A percentile compares a stretch with the other conserved stretches of the same genome.
These are phyloP conservation scores for Mycena epipterygia DNA, from an alignment of 768 basidiomycete genomes.

Conservation along the genomic window DNA sequence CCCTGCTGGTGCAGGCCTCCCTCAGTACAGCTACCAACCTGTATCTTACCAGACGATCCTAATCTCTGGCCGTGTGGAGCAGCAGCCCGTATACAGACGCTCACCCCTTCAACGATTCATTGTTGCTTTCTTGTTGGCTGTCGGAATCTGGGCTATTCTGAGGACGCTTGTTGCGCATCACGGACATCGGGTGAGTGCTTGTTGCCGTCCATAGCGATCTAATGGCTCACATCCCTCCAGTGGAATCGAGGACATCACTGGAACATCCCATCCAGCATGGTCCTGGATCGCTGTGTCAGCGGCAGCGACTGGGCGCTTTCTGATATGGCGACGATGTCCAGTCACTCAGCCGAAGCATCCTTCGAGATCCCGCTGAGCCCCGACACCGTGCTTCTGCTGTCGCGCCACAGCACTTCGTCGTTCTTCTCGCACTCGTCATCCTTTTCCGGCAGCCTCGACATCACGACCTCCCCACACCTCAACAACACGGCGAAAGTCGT, in stretches of 20 bases:
- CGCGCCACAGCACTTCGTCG: background rate
- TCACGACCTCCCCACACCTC: conserved; percentile 14
- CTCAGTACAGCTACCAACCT: background rate
- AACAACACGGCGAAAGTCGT: conserved; percentile 6
- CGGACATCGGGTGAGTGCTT: background rate
- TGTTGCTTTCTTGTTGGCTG: background rate
- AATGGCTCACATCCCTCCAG: background rate
- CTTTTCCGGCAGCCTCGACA: background rate
- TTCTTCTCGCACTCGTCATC: background rate
- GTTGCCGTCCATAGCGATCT: too few species aligned
- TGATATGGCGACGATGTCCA: background rate
- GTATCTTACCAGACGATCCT: conserved; percentile 12
- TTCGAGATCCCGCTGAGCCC: conserved; percentile 20
- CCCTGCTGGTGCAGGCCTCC: background rate
- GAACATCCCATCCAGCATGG: conserved; percentile 2
- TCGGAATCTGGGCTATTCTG: background rate
- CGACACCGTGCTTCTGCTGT: background rate
- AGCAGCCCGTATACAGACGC: background rate
- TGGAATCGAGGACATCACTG: background rate
- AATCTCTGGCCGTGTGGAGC: background rate
- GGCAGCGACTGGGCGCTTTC: background rate
- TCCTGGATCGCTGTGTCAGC: background rate
- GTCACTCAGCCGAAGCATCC: background rate
- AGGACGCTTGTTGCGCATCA: background rate
- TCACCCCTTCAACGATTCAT: conserved; percentile 10